Conservation (phyloP, 345 rosid species). For the Ceriops zippeliana region DNA sequence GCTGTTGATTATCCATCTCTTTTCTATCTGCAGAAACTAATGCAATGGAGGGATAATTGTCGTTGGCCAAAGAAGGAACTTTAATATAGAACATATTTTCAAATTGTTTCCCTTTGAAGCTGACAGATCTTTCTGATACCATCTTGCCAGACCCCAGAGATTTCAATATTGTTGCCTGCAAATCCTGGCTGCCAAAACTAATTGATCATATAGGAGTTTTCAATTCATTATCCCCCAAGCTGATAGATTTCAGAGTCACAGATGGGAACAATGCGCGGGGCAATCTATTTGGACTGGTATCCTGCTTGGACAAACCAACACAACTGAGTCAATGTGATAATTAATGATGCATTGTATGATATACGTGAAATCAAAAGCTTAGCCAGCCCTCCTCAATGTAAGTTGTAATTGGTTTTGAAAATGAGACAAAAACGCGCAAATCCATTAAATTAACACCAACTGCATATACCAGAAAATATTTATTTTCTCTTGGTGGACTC, state of each 20-base stretch:
- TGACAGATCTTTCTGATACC: constrained; percentile 67
- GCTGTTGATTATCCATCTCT: constrained; percentile 13
- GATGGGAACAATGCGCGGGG: constrained; percentile 23
- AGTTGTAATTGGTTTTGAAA: not conserved
- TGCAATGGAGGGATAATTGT: too few species aligned
- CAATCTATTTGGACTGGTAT: constrained; percentile 13
- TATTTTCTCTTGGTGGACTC: too few species aligned
- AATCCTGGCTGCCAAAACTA: constrained; percentile 47
- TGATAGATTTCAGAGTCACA: constrained; percentile 62
- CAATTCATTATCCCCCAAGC: constrained; percentile 64
- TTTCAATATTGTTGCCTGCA: constrained; percentile 57
- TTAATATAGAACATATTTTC: constrained; percentile 48
- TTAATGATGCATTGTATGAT: not conserved
- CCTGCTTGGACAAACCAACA: constrained; percentile 22
- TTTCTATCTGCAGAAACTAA: not conserved
- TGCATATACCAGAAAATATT: too few species aligned
- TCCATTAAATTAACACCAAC: too few species aligned
- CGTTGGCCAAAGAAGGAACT: not conserved
- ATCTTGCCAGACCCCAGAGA: constrained; percentile 68
- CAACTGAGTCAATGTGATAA: not conserved
- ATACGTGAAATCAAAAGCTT: not conserved
- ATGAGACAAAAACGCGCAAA: not conserved
- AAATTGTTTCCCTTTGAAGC: constrained; percentile 57
- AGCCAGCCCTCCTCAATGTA: not conserved
- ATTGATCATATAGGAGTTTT: constrained; percentile 61